Conservation (phyloP, 2,329 filamentous ascomycete genomes). For the Diplocarpon mali region DNA sequence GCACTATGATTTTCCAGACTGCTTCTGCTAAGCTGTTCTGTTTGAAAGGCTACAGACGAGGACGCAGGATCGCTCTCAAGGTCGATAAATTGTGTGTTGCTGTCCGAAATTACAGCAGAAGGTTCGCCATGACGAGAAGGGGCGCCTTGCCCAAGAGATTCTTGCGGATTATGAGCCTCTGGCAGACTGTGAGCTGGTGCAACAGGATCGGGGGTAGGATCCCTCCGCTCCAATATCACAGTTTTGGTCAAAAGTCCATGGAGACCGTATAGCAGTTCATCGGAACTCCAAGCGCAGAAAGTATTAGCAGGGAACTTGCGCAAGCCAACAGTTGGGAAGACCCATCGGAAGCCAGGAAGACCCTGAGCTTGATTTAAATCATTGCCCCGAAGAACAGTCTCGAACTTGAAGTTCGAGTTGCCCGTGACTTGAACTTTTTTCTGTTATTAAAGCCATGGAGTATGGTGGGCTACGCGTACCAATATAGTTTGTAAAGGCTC, state of each 20-base stretch:
- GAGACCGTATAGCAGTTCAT: neutral
- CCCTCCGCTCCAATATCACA: neutral
- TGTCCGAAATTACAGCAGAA: too few species aligned
- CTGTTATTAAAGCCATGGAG: too few species aligned
- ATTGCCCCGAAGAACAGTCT: neutral
- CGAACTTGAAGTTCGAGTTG: too few species aligned
- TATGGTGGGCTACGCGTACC: neutral
- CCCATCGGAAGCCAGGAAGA: conserved; percentile 1
- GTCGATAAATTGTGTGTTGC: too few species aligned
- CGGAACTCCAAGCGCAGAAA: neutral
- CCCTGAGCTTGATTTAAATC: neutral
- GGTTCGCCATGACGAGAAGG: neutral
- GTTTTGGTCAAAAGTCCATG: neutral
- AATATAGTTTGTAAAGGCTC: neutral
- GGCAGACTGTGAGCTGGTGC: neutral
- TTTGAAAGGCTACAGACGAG: too few species aligned
- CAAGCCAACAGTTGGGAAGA: neutral
- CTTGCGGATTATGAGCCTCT: neutral
- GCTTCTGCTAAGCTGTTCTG: too few species aligned
- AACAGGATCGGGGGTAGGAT: neutral
- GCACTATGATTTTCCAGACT: too few species aligned
- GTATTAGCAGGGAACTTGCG: neutral
- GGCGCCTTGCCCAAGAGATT: neutral
- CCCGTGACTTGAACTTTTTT: too few species aligned
- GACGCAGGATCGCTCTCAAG: too few species aligned